Percentiles rank a stretch among this genome's conserved stretches.
Evolutionary conservation across 192 early-diverging fungal genomes (phyloP).

Genomic region (Haplosporangium gracile): DNA sequence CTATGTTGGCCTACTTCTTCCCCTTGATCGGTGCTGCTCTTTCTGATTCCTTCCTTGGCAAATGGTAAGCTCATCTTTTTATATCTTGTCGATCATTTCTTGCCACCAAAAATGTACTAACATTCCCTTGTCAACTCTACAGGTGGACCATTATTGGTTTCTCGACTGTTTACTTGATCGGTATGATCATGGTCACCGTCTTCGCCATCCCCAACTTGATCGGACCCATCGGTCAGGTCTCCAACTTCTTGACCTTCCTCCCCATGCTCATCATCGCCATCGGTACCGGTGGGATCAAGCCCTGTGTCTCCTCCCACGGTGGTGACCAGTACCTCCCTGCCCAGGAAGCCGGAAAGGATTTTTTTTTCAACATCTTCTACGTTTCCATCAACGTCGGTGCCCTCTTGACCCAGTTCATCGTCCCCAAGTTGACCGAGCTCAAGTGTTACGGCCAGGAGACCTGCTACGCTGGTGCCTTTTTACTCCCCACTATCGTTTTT

Average conservation of each 20-base stretch:
- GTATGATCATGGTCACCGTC: conserved; percentile 63
- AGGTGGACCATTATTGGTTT: conserved; percentile 59
- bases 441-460: conserved; percentile 50
- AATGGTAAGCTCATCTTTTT: conserved; percentile 59
- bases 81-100: conserved; percentile 5
- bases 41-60: conserved; percentile 75
- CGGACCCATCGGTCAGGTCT: conserved; percentile 31
- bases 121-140: not conserved
- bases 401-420: conserved; percentile 61
- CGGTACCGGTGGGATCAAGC: conserved; percentile 79
- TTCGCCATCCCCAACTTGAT: conserved; percentile 61
- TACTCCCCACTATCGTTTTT: conserved; percentile 57
- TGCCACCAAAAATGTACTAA: not conserved
- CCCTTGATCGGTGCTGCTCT: conserved; percentile 71
- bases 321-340: conserved; percentile 63
- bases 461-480: conserved; percentile 65
- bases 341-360: conserved; percentile 63
- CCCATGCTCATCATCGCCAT: conserved; percentile 67
- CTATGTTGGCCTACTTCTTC: conserved; percentile 68
- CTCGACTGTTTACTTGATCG: conserved; percentile 63
- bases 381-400: conserved; percentile 71
- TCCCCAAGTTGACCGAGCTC: conserved; percentile 57
- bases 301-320: conserved; percentile 55
- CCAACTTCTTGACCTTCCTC: conserved; percentile 54
- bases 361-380: conserved; percentile 62